Conservation (phyloP, 768 basidiomycete genomes). For the Phlebiopsis gigantea region DNA sequence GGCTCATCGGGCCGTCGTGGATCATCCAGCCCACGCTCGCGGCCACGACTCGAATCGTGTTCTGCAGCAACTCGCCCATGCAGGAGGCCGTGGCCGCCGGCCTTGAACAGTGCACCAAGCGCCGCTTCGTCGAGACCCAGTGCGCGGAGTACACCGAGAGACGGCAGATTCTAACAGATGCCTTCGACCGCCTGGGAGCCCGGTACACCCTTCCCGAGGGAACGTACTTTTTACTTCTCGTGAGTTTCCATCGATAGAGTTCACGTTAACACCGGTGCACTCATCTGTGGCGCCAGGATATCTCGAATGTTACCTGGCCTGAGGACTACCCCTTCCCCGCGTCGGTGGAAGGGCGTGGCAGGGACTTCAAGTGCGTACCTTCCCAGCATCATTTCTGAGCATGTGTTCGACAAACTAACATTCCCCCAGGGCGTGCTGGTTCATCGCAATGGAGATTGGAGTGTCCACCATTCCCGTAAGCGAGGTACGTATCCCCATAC, state of each 20-base stretch:
- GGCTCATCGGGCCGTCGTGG: conserved; percentile 83
- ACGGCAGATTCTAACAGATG: conserved; percentile 63
- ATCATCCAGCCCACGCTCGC: conserved; percentile 86
- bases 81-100: conserved; percentile 94
- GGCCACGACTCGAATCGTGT: conserved; percentile 90
- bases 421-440: conserved; percentile 78
- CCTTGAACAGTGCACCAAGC: conserved; percentile 70
- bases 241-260: neutral
- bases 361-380: conserved; percentile 71
- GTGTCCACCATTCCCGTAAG: conserved; percentile 94
- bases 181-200: conserved; percentile 80
- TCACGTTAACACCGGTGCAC: too few relatives aligned
- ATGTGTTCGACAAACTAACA: conserved; percentile 1
- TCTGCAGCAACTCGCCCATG: conserved; percentile 90
- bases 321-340: conserved; percentile 80
- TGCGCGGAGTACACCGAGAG: conserved; percentile 75
- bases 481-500: conserved; percentile 53
- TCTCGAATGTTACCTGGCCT: conserved; percentile 73
- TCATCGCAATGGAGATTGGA: conserved; percentile 84
- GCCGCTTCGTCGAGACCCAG: conserved; percentile 76
- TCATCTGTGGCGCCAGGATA: conserved; percentile 44
- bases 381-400: conserved; percentile 1
- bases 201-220: conserved; percentile 88
- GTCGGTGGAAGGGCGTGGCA: conserved; percentile 70
- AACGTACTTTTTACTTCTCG: conserved; percentile 85